phyloP scores from a whole-genome alignment of 306 rosid species.

The Dryas octopetala region DNA sequence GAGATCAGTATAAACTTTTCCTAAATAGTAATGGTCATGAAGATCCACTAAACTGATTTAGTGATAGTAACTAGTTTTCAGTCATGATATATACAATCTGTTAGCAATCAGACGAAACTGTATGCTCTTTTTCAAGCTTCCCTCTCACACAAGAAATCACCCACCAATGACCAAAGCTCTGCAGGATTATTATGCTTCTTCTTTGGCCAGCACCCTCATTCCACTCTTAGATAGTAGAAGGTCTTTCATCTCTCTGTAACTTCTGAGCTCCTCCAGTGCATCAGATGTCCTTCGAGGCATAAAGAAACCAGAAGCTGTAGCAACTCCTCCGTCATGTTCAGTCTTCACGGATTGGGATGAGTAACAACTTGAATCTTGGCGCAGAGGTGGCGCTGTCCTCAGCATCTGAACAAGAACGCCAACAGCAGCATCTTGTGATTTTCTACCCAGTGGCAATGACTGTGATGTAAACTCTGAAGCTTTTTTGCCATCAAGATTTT shows the following conservation, averaged over 20 bases:
- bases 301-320: slow-evolving; percentile 52
- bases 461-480: slow-evolving; percentile 44
- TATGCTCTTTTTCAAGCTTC: not conserved
- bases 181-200: slow-evolving; percentile 10
- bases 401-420: slow-evolving; percentile 80
- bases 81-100: slow-evolving; percentile 13
- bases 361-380: slow-evolving; percentile 60
- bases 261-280: slow-evolving; percentile 81
- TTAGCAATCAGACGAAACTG: slow-evolving; percentile 1
- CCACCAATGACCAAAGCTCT: not conserved
- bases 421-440: slow-evolving; percentile 84
- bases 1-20: not conserved
- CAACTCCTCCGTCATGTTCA: slow-evolving; percentile 52
- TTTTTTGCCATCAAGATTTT: slow-evolving; percentile 39
- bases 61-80: not conserved
- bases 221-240: slow-evolving; percentile 48
- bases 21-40: not conserved
- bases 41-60: not conserved
- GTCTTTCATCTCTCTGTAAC: slow-evolving; percentile 76
- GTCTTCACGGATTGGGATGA: slow-evolving; percentile 55
- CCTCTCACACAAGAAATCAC: not conserved
- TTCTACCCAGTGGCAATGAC: slow-evolving; percentile 55
- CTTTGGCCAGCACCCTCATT: slow-evolving; percentile 21
- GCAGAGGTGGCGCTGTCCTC: slow-evolving; percentile 79
- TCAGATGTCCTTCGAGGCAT: slow-evolving; percentile 67